Percentiles rank a stretch among this genome's conserved stretches.
Evolutionary conservation across 2,329 filamentous ascomycete genomes (phyloP).

Genomic region (Fusarium lyarnte): DNA sequence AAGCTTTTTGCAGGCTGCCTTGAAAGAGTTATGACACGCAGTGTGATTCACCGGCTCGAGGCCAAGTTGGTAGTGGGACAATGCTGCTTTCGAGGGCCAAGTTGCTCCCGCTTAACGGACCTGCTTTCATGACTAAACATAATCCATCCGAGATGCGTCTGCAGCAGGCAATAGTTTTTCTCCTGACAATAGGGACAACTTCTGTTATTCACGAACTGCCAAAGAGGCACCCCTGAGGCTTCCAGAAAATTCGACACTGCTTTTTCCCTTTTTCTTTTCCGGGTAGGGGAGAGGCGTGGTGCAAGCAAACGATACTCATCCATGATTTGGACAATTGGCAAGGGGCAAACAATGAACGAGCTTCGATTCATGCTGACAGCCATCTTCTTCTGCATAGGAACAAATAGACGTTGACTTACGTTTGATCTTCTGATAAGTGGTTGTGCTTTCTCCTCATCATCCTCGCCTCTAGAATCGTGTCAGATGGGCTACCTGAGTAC

Average conservation of each 20-base stretch:
- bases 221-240: not conserved
- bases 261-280: not conserved
- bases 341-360: not conserved
- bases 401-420: constrained; percentile 15
- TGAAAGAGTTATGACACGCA: not conserved
- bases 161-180: not conserved
- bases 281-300: not conserved
- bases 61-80: constrained; percentile 5
- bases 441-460: constrained; percentile 33
- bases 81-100: constrained; percentile 10
- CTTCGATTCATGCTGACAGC: not conserved
- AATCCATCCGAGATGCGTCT: not conserved
- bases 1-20: not conserved
- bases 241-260: not conserved
- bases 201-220: constrained; percentile 13
- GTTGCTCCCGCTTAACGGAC: not conserved
- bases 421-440: constrained; percentile 40
- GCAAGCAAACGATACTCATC: not conserved
- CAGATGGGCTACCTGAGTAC: constrained; percentile 17
- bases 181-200: not conserved
- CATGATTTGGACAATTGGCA: not conserved
- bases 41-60: constrained; percentile 13
- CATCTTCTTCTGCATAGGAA: not conserved
- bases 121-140: not conserved
- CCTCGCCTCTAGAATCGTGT: constrained; percentile 26